Evolutionary conservation across 805 yeast species (phyloP).

Genomic region (Zygotorulaspora chibaensis): DNA sequence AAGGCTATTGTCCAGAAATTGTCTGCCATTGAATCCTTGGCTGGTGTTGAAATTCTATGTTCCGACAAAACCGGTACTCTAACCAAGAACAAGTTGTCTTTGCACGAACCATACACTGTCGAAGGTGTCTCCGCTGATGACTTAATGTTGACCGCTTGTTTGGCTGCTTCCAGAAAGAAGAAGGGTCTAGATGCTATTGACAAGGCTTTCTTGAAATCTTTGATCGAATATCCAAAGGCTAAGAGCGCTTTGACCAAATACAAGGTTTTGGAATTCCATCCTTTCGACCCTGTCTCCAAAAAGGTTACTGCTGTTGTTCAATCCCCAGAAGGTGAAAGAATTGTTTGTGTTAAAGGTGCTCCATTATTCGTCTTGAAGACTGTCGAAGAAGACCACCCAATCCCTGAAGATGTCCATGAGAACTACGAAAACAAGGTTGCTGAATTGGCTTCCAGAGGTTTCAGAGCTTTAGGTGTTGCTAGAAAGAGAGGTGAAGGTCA

Average conservation of each 20-base stretch:
- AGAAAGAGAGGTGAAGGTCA: constrained; percentile 98
- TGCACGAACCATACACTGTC: constrained; percentile 96
- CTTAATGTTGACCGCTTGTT: constrained; percentile 94
- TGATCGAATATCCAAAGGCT: constrained; percentile 85
- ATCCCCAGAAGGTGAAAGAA: constrained; percentile 93
- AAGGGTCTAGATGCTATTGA: constrained; percentile 98
- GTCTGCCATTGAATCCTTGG: constrained; percentile 94
- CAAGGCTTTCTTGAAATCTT: constrained; percentile 91
- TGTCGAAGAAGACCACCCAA: constrained; percentile 95
- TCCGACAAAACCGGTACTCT: constrained; percentile 98
- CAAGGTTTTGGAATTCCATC: constrained; percentile 93
- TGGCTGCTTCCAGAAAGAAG: constrained; percentile 97
- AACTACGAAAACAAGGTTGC: constrained; percentile 96
- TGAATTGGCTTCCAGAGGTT: constrained; percentile 97
- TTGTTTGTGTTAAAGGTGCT: constrained; percentile 96
- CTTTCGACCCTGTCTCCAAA: constrained; percentile 97
- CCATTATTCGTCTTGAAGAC: constrained; percentile 95
- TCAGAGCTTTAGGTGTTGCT: constrained; percentile 97
- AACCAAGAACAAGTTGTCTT: constrained; percentile 93
- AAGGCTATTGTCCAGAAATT: constrained; percentile 96
- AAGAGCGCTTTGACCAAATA: constrained; percentile 88
- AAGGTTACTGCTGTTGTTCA: constrained; percentile 93
- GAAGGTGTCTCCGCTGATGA: constrained; percentile 96
- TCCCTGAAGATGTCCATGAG: constrained; percentile 89
- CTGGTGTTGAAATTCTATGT: constrained; percentile 97